phyloP scores from a whole-genome alignment of 805 yeast species.

The Wickerhamiella galacta region DNA sequence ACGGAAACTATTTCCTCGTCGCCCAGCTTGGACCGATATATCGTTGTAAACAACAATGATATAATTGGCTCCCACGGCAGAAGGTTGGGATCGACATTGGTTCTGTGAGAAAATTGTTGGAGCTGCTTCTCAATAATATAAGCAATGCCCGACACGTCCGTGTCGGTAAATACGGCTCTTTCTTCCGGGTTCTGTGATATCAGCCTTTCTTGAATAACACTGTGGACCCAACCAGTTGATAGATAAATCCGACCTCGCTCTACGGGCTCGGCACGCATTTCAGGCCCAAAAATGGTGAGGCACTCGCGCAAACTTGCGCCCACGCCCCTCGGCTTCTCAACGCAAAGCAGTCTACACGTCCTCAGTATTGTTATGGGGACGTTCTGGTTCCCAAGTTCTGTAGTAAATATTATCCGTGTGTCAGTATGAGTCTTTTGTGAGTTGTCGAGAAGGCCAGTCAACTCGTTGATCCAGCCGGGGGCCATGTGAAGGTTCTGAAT shows the following conservation, averaged over 20 bases:
- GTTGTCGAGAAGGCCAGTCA: no score
- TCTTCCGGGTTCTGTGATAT: conserved; percentile 47
- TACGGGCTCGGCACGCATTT: conserved; percentile 19
- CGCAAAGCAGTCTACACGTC: conserved; percentile 36
- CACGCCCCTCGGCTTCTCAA: conserved; percentile 50
- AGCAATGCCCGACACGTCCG: conserved; percentile 44
- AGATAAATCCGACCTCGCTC: conserved; percentile 35
- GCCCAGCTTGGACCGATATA: conserved; percentile 39
- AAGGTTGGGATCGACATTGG: conserved; percentile 2
- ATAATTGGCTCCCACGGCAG: conserved; percentile 37
- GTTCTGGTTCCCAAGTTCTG: conserved; percentile 29
- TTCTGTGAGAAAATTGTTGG: background rate
- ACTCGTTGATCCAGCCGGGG: conserved; percentile 38
- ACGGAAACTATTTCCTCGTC: no score
- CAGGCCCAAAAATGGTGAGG: conserved; percentile 16
- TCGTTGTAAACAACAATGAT: conserved; percentile 33
- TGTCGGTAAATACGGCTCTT: conserved; percentile 51
- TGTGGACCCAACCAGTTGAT: conserved; percentile 54
- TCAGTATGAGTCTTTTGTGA: conserved; percentile 23
- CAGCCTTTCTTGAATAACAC: conserved; percentile 40
- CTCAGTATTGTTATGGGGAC: conserved; percentile 43
- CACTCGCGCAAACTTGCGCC: conserved; percentile 30
- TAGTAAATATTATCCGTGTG: conserved; percentile 51
- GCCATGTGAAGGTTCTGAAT: conserved; percentile 73
- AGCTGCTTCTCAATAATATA: conserved; percentile 26